Evolutionary conservation across 1,284 basidiomycete species (phyloP), one percentile per base, ranked within the genome.

Genomic region (Heliocybe sulcata): DNA sequence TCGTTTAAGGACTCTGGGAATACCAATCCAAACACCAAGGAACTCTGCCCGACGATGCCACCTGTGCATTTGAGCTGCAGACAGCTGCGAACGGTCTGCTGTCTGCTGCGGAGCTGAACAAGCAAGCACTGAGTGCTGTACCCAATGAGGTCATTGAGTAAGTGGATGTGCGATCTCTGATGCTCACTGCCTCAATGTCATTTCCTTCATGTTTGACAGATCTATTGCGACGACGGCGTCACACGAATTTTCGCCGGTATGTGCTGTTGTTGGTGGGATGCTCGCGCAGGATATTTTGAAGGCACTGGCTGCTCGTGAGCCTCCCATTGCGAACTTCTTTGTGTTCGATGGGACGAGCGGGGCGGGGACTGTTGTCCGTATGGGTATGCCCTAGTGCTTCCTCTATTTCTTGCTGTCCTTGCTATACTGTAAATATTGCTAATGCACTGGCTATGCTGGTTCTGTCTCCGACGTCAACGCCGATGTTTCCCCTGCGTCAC

Each of bases 281-380:
- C 73, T 98, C 14, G 94, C 88, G 1, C 97, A 99, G 70, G 96
- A 98, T 67, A 87, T 98, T 53, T 76, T 99, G 47, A 96, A 98
- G 69, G 85, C 91, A 0, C 75, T 99, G 35, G 91, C 90, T 45
- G 91, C 87, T 54, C 86, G 93, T 54, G 95, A 98, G 64, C 83
- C 87, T 48, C 96, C 96, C 1, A 87, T 98, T 57, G 87, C 90
- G 53, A 98, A 99, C 68, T 88, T 98, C 64, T 87, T 96, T 61
- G 78, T 85, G n/a, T 92, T 95, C 59, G 87, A 96, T 67, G 92
- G 93, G 27, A 83, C 77, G 61, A 87, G 85, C 20, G 89, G 88
- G 52, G 81, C 82, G 19, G 89, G 84, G 4, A 87, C 85, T 11
- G 85, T 88, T 19, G 82, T 72, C 59, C 72, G 76, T 33, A 72